These are phyloP conservation scores for Pythium sp. DNA, from an alignment of 352 stramenopile genomes.

Conservation along the genomic window DNA sequence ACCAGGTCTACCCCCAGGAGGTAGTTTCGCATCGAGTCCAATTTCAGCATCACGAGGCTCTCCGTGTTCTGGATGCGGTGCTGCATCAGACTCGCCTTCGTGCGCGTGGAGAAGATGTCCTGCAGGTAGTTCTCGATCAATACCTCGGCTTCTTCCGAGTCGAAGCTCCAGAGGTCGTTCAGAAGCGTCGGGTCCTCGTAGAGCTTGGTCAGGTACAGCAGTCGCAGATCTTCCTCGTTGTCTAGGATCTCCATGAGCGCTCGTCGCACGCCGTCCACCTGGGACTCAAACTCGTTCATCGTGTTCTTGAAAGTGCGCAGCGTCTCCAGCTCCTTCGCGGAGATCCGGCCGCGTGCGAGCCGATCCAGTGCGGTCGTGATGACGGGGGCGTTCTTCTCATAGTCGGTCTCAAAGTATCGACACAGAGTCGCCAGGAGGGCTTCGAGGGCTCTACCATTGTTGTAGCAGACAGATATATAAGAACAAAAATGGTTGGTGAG, in stretches of 20 bases:
- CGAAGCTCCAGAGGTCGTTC: conserved; percentile 4
- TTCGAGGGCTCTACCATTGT: conserved; percentile 43
- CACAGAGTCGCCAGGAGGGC: conserved; percentile 29
- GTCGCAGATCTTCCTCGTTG: conserved; percentile 30
- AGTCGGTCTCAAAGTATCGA: conserved; percentile 16
- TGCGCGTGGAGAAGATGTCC: conserved; percentile 66
- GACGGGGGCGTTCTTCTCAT: not conserved
- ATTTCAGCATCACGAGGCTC: conserved; percentile 67
- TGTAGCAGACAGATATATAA: too few species aligned
- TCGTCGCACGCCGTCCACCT: conserved; percentile 18
- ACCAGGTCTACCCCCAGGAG: conserved; percentile 55
- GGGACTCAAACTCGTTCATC: conserved; percentile 34
- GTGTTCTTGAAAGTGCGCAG: conserved; percentile 32
- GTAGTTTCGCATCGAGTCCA: conserved; percentile 69
- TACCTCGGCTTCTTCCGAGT: conserved; percentile 11
- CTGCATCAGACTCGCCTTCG: conserved; percentile 62
- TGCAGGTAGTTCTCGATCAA: conserved; percentile 20
- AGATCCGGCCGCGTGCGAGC: conserved; percentile 17
- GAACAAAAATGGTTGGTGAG: too few species aligned
- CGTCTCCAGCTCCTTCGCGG: conserved; percentile 22
- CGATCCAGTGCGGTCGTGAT: conserved; percentile 17
- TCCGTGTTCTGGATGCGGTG: conserved; percentile 73
- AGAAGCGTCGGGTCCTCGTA: not conserved
- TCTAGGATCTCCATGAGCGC: conserved; percentile 30
- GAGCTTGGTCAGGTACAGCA: conserved; percentile 19